Base-by-base conservation (phyloP, 441 rosid genomes). In the Dalechampia spathulata region DNA sequence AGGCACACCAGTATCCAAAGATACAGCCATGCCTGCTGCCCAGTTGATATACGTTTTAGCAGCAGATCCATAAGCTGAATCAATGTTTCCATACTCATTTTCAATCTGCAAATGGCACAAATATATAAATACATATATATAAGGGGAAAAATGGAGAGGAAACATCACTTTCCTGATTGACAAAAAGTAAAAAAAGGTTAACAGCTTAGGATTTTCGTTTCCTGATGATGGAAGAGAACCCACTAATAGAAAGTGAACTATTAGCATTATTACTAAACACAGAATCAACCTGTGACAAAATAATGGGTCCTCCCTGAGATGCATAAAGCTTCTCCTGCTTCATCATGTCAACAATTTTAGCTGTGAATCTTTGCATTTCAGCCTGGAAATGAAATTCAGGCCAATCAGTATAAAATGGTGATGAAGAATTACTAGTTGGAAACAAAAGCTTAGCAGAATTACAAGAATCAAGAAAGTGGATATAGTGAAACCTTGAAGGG, bases 301-400 rank as follows among this genome's bases (percentile, higher is more conserved):
- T 70, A 55, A 93, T 93, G 41, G 99, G 99, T 47, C 99, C 99
- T 63, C 99, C 97, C 75, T 90, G 93, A 56, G 92, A 60, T 55
- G 90, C 87, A 73, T 87, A 85, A 38, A 93, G 66, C 61, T 85
- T 85, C 60, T 80, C 90, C 32, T 66, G 63, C 69, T 78, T 87
- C 89, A 89, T 68, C 74, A 64, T 78, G 30, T 83, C 71, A 21
- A 90, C 65, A 63, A 93, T 60, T 83, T 59, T 79, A 21, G 71
- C 74, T 2, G 85, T 83, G 16, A 75, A 93, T 44, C 75, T 71
- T 69, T 85, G 65, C 89, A 87, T 90, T 62, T 85, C 75, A 50
- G 68, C n/a, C 99, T 89, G 81, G 44, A 70, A 27, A n/a, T n/a
- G 59, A 61, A 1, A 20, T 16, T 2, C 13, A 16, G 22, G 17